A percentile compares a stretch with the other conserved stretches of the same genome.
phyloP scores from a whole-genome alignment of 441 rosid genomes.

The Dalechampia spathulata region DNA sequence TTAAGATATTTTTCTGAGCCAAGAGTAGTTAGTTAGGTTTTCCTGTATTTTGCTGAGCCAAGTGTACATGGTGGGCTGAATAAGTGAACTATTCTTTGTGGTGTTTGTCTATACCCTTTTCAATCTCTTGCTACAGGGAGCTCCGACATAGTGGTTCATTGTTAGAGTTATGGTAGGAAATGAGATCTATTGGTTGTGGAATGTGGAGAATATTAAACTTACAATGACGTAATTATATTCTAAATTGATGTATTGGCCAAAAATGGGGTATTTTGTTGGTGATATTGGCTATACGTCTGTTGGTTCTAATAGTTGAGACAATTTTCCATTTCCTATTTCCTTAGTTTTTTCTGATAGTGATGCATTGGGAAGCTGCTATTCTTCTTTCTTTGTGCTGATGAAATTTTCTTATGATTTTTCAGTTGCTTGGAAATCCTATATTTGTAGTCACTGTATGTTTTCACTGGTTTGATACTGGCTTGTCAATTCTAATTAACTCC shows the following conservation, averaged over 20 bases:
- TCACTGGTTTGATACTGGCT: too few species aligned
- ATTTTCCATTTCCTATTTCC: background rate
- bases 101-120: background rate
- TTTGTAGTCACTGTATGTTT: too few species aligned
- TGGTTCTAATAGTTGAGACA: background rate
- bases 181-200: background rate
- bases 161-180: background rate
- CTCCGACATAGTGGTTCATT: background rate
- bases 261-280: background rate
- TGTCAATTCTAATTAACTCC: slow-evolving; percentile 1
- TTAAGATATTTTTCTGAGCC: background rate
- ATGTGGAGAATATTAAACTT: background rate
- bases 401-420: too few species aligned
- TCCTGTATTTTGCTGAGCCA: background rate
- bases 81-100: background rate
- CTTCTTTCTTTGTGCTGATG: too few species aligned
- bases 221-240: background rate
- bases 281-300: background rate
- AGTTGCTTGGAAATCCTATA: too few species aligned
- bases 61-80: background rate
- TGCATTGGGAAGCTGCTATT: too few species aligned
- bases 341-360: too few species aligned
- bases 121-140: background rate
- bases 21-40: too few species aligned
- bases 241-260: background rate